Conservation (phyloP, 257 asterid species). For the Solanum bukasovii region DNA sequence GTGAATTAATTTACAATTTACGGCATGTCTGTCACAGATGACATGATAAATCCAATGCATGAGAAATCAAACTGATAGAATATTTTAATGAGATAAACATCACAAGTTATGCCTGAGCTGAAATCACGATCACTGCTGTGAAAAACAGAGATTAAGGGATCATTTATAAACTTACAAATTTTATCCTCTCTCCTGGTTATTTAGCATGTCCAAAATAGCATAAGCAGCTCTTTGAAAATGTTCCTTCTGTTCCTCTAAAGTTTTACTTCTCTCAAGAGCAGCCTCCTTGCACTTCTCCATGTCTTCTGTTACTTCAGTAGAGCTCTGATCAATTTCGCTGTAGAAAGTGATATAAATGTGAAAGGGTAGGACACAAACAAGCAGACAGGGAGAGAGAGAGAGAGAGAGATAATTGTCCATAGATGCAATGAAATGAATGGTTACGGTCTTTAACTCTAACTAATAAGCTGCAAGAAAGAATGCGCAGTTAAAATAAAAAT, state of each 20-base stretch:
- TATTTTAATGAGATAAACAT: not conserved
- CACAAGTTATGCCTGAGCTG: not conserved
- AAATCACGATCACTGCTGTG: not conserved
- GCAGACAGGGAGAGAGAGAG: not conserved
- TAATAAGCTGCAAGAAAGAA: not conserved
- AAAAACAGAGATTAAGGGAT: not conserved
- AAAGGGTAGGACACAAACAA: not conserved
- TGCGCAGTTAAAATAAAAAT: not conserved
- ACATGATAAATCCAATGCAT: not conserved
- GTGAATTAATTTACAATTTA: not conserved
- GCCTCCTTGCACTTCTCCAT: conserved; percentile 54
- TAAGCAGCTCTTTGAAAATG: conserved; percentile 68
- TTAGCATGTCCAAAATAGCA: conserved; percentile 73
- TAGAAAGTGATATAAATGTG: conserved; percentile 3
- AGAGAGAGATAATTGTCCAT: not conserved
- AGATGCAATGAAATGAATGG: not conserved
- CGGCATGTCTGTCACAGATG: not conserved
- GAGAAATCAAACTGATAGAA: not conserved
- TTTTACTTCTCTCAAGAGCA: conserved; percentile 57
- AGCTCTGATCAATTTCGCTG: conserved; percentile 69
- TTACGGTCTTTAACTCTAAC: not conserved
- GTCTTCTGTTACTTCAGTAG: conserved; percentile 57
- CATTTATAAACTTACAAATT: conserved; percentile 17
- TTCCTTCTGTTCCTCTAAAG: conserved; percentile 64
- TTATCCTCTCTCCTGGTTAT: conserved; percentile 31